Conservation (phyloP, 106 monocot species). For the Acorus gramineus region DNA sequence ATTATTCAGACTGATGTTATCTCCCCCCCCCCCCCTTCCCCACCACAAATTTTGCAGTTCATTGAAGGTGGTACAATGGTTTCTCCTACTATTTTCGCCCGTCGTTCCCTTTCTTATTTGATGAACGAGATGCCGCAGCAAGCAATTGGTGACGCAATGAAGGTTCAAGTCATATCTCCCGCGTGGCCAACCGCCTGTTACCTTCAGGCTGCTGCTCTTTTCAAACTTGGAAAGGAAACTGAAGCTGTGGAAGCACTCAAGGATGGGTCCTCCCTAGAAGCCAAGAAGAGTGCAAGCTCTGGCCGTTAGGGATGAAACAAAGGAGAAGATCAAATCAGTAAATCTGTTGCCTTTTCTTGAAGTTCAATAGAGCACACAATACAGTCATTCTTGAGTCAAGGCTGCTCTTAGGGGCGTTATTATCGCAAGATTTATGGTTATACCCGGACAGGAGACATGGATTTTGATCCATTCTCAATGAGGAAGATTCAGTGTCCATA, state of each 20-base stretch:
- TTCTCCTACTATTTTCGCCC: constrained; percentile 80
- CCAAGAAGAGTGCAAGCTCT: constrained; percentile 26
- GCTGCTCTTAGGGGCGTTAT: no score
- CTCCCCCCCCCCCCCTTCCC: no score
- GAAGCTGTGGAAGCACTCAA: constrained; percentile 79
- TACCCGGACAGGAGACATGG: no score
- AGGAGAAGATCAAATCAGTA: neutral
- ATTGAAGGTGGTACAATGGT: constrained; percentile 93
- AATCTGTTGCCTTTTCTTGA: no score
- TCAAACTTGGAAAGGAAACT: constrained; percentile 60
- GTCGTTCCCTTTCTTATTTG: constrained; percentile 69
- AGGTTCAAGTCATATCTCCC: constrained; percentile 83
- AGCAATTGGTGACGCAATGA: constrained; percentile 86
- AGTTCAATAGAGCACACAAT: no score
- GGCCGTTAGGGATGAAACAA: constrained; percentile 1
- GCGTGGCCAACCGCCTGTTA: constrained; percentile 86
- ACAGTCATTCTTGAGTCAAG: no score
- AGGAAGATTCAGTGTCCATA: no score
- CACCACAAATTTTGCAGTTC: constrained; percentile 40
- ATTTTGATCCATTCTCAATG: no score
- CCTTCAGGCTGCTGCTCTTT: constrained; percentile 80
- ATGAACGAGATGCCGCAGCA: constrained; percentile 77
- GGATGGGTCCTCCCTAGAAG: constrained; percentile 65
- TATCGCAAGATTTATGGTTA: no score
- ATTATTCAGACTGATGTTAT: no score